Conservation (phyloP, 345 rosid genomes). For the Tarenaya hassleriana region DNA sequence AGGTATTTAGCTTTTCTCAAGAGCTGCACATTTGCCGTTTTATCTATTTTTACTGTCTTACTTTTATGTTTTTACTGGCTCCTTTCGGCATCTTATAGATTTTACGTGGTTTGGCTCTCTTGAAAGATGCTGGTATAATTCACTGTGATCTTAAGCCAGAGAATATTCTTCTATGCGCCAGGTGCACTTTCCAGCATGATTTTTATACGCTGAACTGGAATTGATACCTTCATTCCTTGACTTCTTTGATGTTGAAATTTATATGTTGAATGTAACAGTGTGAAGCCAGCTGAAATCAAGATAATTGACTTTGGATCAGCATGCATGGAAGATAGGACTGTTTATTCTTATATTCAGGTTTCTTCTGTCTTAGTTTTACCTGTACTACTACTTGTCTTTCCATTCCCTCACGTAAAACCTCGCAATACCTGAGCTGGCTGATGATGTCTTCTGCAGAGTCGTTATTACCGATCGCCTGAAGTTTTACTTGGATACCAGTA, state of each 20-base stretch:
- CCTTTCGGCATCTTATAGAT: slow-evolving; percentile 42
- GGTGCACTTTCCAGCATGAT: slow-evolving; percentile 42
- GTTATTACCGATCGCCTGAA: slow-evolving; percentile 98
- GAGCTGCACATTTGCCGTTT: slow-evolving; percentile 13
- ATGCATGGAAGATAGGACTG: slow-evolving; percentile 97
- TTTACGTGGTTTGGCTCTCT: slow-evolving; percentile 73
- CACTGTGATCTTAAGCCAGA: slow-evolving; percentile 99
- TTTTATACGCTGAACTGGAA: slow-evolving; percentile 12
- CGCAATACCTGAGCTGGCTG: slow-evolving; percentile 15
- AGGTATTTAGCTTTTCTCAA: slow-evolving; percentile 43
- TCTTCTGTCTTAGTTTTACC: slow-evolving; percentile 8
- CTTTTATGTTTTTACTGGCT: slow-evolving; percentile 16
- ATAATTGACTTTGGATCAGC: slow-evolving; percentile 99
- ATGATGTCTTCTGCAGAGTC: slow-evolving; percentile 67
- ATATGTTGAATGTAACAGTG: slow-evolving; percentile 41
- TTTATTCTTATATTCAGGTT: slow-evolving; percentile 99
- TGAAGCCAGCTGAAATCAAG: slow-evolving; percentile 93
- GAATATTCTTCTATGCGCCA: slow-evolving; percentile 87
- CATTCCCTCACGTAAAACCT: slow-evolving; percentile 19
- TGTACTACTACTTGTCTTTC: background rate
- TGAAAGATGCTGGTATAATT: slow-evolving; percentile 94
- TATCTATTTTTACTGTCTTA: slow-evolving; percentile 10
- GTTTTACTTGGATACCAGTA: slow-evolving; percentile 98
- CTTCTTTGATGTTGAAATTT: slow-evolving; percentile 9
- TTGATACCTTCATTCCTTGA: slow-evolving; percentile 12